A percentile compares a stretch with the other conserved stretches of the same genome.
These are phyloP conservation scores for Ophiocordyceps camponoti-leonardi DNA, from an alignment of 2,329 filamentous ascomycete genomes.

Conservation along the genomic window DNA sequence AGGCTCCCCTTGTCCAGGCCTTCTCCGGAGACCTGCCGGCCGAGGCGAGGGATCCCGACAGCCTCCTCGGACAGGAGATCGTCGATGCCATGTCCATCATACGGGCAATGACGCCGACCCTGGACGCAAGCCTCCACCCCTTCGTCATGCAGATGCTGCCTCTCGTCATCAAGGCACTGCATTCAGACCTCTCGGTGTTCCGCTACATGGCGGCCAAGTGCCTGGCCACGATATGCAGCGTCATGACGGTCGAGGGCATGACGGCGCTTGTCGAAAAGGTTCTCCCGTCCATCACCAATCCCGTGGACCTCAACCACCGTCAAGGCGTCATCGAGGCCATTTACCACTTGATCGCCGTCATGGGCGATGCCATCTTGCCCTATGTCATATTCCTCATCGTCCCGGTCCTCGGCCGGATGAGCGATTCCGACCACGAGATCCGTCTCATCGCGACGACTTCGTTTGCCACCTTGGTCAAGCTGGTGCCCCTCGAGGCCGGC, in stretches of 20 bases:
- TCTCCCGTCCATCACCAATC: conserved; percentile 79
- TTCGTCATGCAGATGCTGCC: conserved; percentile 77
- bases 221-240: conserved; percentile 90
- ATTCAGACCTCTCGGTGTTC: conserved; percentile 78
- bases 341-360: conserved; percentile 93
- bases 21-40: conserved; percentile 57
- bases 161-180: conserved; percentile 70
- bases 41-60: conserved; percentile 56
- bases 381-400: conserved; percentile 99
- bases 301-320: conserved; percentile 70
- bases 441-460: conserved; percentile 89
- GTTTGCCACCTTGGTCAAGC: conserved; percentile 90
- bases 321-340: conserved; percentile 92
- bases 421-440: conserved; percentile 92
- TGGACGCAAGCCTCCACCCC: conserved; percentile 55
- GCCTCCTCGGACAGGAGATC: conserved; percentile 72
- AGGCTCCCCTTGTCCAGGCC: conserved; percentile 57
- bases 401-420: conserved; percentile 92
- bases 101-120: conserved; percentile 80
- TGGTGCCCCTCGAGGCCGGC: conserved; percentile 90
- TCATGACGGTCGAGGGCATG: conserved; percentile 90
- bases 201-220: conserved; percentile 96
- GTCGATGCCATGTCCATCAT: conserved; percentile 89
- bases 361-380: conserved; percentile 89
- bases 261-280: conserved; percentile 90